Evolutionary conservation across 2,329 filamentous ascomycete genomes (phyloP).

Genomic region (Aphanocladium album): DNA sequence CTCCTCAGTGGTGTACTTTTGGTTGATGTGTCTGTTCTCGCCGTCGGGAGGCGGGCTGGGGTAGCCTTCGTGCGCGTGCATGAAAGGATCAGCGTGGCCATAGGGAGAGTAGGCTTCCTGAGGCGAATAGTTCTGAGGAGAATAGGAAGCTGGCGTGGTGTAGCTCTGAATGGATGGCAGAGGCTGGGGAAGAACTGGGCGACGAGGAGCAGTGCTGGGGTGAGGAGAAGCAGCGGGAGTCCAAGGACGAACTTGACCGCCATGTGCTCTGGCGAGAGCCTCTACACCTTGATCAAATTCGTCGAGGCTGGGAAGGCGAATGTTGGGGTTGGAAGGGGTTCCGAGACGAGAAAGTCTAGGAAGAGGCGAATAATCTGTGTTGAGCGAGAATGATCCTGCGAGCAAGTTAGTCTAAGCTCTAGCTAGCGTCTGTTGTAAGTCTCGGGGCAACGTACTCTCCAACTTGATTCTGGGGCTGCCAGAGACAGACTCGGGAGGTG

Average conservation of each 20-base stretch:
- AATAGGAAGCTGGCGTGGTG: neutral
- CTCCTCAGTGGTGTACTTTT: slow-evolving; percentile 40
- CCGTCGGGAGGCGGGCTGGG: slow-evolving; percentile 32
- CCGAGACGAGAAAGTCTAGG: slow-evolving; percentile 18
- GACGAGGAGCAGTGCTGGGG: slow-evolving; percentile 19
- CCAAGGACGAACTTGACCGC: slow-evolving; percentile 23
- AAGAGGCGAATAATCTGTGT: slow-evolving; percentile 23
- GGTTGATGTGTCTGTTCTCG: slow-evolving; percentile 37
- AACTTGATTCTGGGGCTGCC: slow-evolving; percentile 30
- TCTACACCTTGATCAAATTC: slow-evolving; percentile 37
- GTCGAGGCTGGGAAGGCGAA: slow-evolving; percentile 31
- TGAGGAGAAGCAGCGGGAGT: slow-evolving; percentile 25
- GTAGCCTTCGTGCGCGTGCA: slow-evolving; percentile 25
- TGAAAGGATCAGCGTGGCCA: slow-evolving; percentile 20
- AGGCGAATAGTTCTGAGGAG: slow-evolving; percentile 7
- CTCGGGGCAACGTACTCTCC: slow-evolving; percentile 23
- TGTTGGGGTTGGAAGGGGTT: slow-evolving; percentile 15
- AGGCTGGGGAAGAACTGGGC: slow-evolving; percentile 21
- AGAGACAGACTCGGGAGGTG: slow-evolving; percentile 28
- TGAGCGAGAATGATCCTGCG: slow-evolving; percentile 19
- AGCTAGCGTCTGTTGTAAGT: neutral
- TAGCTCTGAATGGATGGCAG: slow-evolving; percentile 20
- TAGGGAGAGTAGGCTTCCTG: slow-evolving; percentile 21
- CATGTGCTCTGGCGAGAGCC: slow-evolving; percentile 28
- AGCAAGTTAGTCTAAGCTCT: neutral